phyloP scores from a whole-genome alignment of 805 yeast genomes.

The Candida ovalis region DNA sequence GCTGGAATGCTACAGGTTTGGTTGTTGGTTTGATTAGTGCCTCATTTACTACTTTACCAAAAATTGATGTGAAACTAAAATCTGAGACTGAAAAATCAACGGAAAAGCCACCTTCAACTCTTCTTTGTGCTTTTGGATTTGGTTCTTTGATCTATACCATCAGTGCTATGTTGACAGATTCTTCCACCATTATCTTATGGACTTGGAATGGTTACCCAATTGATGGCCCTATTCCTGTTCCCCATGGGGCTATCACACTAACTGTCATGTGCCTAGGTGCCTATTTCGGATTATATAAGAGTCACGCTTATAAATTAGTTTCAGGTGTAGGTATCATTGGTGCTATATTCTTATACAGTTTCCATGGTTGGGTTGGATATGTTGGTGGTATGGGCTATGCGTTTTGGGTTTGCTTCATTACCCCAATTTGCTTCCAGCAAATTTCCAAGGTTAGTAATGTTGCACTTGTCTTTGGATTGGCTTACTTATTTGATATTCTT shows the following conservation, averaged over 20 bases:
- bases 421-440: conserved; percentile 58
- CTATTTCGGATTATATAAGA: conserved; percentile 39
- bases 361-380: conserved; percentile 69
- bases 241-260: conserved; percentile 72
- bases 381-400: conserved; percentile 64
- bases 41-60: conserved; percentile 42
- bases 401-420: conserved; percentile 57
- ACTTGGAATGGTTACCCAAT: conserved; percentile 94
- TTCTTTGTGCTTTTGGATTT: conserved; percentile 61
- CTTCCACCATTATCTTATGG: conserved; percentile 88
- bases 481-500: conserved; percentile 47
- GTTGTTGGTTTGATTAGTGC: conserved; percentile 62
- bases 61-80: conserved; percentile 1
- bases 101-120: conserved; percentile 35
- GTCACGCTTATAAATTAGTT: conserved; percentile 19
- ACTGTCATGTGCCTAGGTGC: conserved; percentile 56
- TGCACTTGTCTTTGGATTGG: conserved; percentile 47
- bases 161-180: conserved; percentile 74
- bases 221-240: conserved; percentile 82
- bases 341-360: conserved; percentile 44
- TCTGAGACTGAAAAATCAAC: too few relatives aligned
- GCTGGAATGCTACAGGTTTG: conserved; percentile 72
- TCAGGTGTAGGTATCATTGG: conserved; percentile 43
- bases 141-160: conserved; percentile 73
- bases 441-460: conserved; percentile 37